Evolutionary conservation across 2,329 filamentous ascomycete species (phyloP).

Genomic region (Diaporthe amygdali): DNA sequence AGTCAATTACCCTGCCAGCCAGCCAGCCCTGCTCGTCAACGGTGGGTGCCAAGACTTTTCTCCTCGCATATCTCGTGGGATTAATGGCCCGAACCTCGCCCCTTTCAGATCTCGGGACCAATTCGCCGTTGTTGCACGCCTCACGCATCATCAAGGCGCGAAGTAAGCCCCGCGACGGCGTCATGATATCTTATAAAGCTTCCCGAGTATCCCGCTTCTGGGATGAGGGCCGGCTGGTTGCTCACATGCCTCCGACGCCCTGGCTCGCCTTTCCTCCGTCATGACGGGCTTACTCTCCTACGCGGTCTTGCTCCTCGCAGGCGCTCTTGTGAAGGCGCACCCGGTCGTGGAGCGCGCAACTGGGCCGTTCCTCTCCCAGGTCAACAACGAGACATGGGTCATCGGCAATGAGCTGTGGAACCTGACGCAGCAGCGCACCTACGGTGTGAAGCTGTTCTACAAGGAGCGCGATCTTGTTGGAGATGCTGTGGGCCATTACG

Average conservation of each 20-base stretch:
- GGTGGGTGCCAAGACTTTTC: not conserved
- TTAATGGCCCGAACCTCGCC: slow-evolving; percentile 5
- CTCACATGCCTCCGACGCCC: not conserved
- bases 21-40: not conserved
- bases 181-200: not conserved
- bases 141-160: not conserved
- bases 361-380: slow-evolving; percentile 32
- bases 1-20: not conserved
- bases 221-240: not conserved
- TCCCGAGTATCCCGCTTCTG: not conserved
- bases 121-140: not conserved
- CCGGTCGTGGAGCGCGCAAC: slow-evolving; percentile 10
- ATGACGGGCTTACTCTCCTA: not conserved
- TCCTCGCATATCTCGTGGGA: slow-evolving; percentile 3
- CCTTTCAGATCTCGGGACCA: not conserved
- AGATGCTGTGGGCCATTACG: slow-evolving; percentile 37
- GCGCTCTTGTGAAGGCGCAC: not conserved
- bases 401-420: slow-evolving; percentile 32
- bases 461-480: slow-evolving; percentile 33
- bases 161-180: not conserved
- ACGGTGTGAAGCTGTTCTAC: slow-evolving; percentile 36
- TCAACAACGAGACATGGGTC: slow-evolving; percentile 35
- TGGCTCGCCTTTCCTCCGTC: not conserved
- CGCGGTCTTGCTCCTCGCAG: not conserved
- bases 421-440: slow-evolving; percentile 33